These are phyloP conservation scores for Ceratobasidium sp. DNA, from an alignment of 1,284 basidiomycete genomes.

Conservation along the genomic window DNA sequence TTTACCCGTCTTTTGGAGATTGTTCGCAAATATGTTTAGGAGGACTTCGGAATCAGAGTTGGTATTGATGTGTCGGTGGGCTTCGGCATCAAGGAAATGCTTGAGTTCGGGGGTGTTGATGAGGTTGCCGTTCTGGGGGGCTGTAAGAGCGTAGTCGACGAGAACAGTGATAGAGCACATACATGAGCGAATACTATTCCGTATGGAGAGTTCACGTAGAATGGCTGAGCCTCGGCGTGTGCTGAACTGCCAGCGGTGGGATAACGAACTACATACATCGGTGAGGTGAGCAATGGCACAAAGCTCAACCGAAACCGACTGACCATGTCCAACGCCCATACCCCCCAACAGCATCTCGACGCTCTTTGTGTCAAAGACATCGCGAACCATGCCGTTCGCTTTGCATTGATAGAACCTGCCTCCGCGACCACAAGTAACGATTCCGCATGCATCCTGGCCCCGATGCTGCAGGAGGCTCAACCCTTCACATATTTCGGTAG, in stretches of 20 bases:
- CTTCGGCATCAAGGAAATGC: slow-evolving; percentile 94
- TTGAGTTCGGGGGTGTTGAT: slow-evolving; percentile 91
- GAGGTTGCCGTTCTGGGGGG: slow-evolving; percentile 91
- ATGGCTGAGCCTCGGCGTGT: slow-evolving; percentile 98
- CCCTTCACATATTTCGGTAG: slow-evolving; percentile 89
- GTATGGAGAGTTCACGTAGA: slow-evolving; percentile 99
- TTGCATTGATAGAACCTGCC: slow-evolving; percentile 99
- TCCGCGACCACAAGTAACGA: slow-evolving; percentile 95
- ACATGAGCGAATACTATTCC: slow-evolving; percentile 99
- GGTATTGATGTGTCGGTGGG: slow-evolving; percentile 99
- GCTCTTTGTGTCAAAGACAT: slow-evolving; percentile 90
- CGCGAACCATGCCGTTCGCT: slow-evolving; percentile 99
- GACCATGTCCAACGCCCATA: slow-evolving; percentile 99
- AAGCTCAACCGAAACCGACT: slow-evolving; percentile 52
- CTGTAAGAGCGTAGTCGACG: neutral
- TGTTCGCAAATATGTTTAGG: slow-evolving; percentile 97
- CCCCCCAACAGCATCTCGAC: slow-evolving; percentile 85
- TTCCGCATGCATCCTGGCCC: slow-evolving; percentile 98
- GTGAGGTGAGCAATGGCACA: slow-evolving; percentile 38
- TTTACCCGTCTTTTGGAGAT: slow-evolving; percentile 98
- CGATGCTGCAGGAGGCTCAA: slow-evolving; percentile 92
- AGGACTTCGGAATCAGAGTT: slow-evolving; percentile 98
- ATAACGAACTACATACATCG: slow-evolving; percentile 77
- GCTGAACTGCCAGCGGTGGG: slow-evolving; percentile 98
- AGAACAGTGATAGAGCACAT: slow-evolving; percentile 54